Conservation (phyloP, 257 asterid species). For the Thymus quinquecostatus region DNA sequence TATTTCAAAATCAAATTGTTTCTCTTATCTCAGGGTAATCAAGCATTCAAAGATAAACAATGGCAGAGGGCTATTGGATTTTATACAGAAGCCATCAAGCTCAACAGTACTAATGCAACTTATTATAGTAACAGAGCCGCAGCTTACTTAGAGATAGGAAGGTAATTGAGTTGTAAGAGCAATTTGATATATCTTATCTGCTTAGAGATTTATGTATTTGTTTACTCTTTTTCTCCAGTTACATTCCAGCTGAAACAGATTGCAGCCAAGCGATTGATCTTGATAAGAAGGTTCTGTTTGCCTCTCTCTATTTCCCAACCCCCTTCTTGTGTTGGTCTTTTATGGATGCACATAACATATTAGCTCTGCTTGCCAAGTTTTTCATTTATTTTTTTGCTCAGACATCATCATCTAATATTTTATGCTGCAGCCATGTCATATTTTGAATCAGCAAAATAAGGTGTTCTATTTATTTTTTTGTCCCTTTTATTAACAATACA, state of each 20-base stretch:
- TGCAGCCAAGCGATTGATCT: slow-evolving; percentile 87
- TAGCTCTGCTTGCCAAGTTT: background rate
- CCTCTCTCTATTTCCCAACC: slow-evolving; percentile 20
- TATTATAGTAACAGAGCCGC: slow-evolving; percentile 94
- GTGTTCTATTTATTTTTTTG: slow-evolving; percentile 11
- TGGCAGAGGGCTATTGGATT: slow-evolving; percentile 87
- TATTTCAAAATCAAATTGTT: slow-evolving; percentile 8
- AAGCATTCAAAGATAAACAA: slow-evolving; percentile 88
- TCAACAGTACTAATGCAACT: slow-evolving; percentile 77
- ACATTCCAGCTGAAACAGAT: slow-evolving; percentile 83
- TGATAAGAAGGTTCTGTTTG: slow-evolving; percentile 77
- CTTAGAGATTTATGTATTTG: slow-evolving; percentile 14
- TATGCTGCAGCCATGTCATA: background rate
- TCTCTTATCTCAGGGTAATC: slow-evolving; percentile 66
- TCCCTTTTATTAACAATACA: background rate
- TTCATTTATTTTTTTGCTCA: background rate
- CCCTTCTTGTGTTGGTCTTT: background rate
- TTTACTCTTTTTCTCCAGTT: slow-evolving; percentile 46
- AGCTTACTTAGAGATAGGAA: slow-evolving; percentile 79
- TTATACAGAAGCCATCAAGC: slow-evolving; percentile 93
- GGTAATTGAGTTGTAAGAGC: slow-evolving; percentile 45
- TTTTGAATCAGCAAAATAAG: background rate
- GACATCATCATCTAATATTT: background rate
- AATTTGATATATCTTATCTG: slow-evolving; percentile 7
- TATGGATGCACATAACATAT: slow-evolving; percentile 2